Evolutionary conservation across 352 stramenopile species (phyloP), one percentile per base, ranked within the genome.

Genomic region (Aphanomyces astaci): DNA sequence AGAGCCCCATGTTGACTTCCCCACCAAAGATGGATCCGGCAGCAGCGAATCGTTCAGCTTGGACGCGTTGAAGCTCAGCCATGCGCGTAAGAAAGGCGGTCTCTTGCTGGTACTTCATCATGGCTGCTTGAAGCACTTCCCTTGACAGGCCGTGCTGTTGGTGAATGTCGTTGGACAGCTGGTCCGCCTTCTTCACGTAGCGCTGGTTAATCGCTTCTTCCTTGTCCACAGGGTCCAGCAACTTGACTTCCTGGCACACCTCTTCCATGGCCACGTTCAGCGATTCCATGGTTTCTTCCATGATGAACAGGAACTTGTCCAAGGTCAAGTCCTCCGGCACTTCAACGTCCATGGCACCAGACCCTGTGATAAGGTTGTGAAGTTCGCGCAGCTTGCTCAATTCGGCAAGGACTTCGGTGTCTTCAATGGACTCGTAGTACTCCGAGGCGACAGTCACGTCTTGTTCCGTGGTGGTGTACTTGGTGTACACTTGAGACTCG

Each of bases 71-170:
- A 31, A 94, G 74, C 73, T 94, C 83, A 56, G 84, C 90, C 86
- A 94, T 92, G 65, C 82, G 77, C 79, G 88, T 91, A 59, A 94
- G 72, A 75, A 94, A 94, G 31, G 83, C 78, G 48, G 86, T 80
- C 71, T 94, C 86, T 75, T 94, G 86, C 76, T 94, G 86, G 77
- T 94, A 94, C 76, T 91, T 90, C 86, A 94, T 94, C 86, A 94
- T 94, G n/a, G 84, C 86, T 17, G 86, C 86, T 75, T 94, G 86
- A 24, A 94, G 74, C 62, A 94, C 84, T 68, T 94, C 86, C 56
- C 84, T 82, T 73, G 86, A 92, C 63, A 94, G 81, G 7, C 86
- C 86, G 73, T 94, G 84, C 78, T 94, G 87, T 69, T 85, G 84
- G 75, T 94, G 86, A 74, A 94, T 94, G 71, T 94, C 82, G 30